Conservation (phyloP, 345 rosid species). For the Murraya koenigii region DNA sequence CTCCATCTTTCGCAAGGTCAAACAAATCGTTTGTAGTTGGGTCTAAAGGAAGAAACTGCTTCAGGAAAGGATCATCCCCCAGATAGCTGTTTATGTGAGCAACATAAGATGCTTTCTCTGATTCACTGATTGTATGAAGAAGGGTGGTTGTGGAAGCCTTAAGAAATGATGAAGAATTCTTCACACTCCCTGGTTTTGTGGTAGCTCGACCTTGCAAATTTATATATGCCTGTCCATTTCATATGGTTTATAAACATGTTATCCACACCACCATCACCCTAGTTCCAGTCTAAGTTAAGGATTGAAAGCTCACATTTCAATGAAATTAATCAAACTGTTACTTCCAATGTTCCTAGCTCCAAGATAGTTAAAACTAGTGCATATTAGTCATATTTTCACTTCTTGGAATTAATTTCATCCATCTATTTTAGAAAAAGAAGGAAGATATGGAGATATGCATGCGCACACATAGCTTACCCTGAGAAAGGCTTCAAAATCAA, state of each 20-base stretch:
- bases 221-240: conserved; percentile 56
- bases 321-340: not conserved
- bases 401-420: not conserved
- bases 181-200: conserved; percentile 54
- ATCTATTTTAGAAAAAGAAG: not conserved
- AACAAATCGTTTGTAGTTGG: conserved; percentile 68
- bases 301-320: conserved; percentile 3
- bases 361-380: not conserved
- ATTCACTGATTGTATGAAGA: conserved; percentile 68
- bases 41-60: conserved; percentile 89
- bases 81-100: conserved; percentile 89
- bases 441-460: not conserved
- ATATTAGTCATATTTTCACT: not conserved
- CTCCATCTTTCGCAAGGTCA: conserved; percentile 85
- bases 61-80: conserved; percentile 76
- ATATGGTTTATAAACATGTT: conserved; percentile 21
- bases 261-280: conserved; percentile 5
- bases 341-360: not conserved
- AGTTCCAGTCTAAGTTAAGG: not conserved
- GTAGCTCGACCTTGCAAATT: conserved; percentile 61
- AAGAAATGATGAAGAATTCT: conserved; percentile 66
- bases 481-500: conserved; percentile 78
- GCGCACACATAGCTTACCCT: conserved; percentile 43
- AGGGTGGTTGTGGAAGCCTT: conserved; percentile 66
- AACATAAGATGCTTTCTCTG: conserved; percentile 80